A percentile compares a stretch with the other conserved stretches of the same genome.
These are phyloP conservation scores for Mortierella polycephala DNA, from an alignment of 371 early-diverging fungal genomes.

Conservation along the genomic window DNA sequence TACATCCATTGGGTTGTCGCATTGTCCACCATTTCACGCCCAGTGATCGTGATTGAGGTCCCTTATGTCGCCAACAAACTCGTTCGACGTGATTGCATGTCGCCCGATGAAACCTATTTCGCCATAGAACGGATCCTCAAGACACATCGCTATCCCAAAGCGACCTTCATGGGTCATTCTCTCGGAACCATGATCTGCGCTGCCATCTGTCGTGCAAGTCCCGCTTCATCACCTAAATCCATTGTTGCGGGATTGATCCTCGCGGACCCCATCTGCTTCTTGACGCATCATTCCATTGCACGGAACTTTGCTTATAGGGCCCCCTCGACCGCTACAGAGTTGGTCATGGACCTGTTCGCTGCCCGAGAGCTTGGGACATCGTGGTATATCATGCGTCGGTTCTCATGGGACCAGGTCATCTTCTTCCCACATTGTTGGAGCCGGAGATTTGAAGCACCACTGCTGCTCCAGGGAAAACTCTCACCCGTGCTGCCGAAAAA, in stretches of 20 bases:
- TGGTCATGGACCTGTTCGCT: slow-evolving; percentile 72
- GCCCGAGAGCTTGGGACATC: slow-evolving; percentile 76
- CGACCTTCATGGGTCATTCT: slow-evolving; percentile 77
- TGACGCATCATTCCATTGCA: slow-evolving; percentile 74
- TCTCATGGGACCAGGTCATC: slow-evolving; percentile 72
- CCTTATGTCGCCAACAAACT: slow-evolving; percentile 78
- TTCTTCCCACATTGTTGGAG: slow-evolving; percentile 44
- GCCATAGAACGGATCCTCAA: slow-evolving; percentile 72
- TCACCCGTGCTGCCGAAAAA: slow-evolving; percentile 42
- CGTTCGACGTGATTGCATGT: slow-evolving; percentile 61
- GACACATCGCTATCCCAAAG: slow-evolving; percentile 63
- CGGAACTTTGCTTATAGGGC: slow-evolving; percentile 75
- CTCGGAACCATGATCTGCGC: slow-evolving; percentile 71
- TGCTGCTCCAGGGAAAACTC: slow-evolving; percentile 24
- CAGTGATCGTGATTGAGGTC: slow-evolving; percentile 76
- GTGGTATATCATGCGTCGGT: slow-evolving; percentile 72
- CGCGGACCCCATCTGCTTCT: slow-evolving; percentile 77
- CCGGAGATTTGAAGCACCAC: slow-evolving; percentile 8
- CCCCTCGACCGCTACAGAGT: slow-evolving; percentile 72
- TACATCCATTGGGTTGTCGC: slow-evolving; percentile 64
- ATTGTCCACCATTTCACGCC: slow-evolving; percentile 59
- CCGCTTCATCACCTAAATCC: slow-evolving; percentile 56
- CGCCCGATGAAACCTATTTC: slow-evolving; percentile 66
- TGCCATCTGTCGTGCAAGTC: slow-evolving; percentile 62
- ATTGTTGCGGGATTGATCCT: slow-evolving; percentile 66